Base-by-base conservation (phyloP, 257 asterid species). In the Capsicum pubescens region DNA sequence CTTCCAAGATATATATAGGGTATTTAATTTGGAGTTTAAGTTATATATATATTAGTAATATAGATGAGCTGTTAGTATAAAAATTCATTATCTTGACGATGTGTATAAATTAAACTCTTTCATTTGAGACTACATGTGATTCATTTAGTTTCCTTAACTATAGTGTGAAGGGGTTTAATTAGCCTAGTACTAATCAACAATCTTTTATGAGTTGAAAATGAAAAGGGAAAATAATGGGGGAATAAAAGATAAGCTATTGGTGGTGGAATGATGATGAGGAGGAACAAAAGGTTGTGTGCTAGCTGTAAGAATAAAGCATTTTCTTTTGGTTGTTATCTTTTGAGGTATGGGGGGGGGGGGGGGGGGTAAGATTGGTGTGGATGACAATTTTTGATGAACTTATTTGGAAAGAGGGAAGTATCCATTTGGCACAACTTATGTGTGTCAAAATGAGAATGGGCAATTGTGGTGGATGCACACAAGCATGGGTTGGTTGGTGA, bases 401-500 rank as follows among this genome's bases (percentile, higher is more conserved):
- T 16, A 61, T 81, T 16, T 54, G 80, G 46, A 64, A 76, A 85
- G 81, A 74, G 83, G 83, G 83, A 76, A 68, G 78, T 79, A 56
- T 71, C 85, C 76, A 15, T 48, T 39, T 56, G 87, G 66, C 56
- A 54, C 39, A 54, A 80, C 77, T 39, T 60, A 50, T 76, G 48
- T 76, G 81, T 50, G 61, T 44, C 11, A 50, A 81, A 83, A 79
- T 74, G 42, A 81, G 68, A 74, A 57, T 84, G 84, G 83, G 83
- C 59, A 16, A 80, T 80, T 61, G 58, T 81, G 66, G 89, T 69
- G 89, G 83, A 70, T 80, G 63, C 87, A 83, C 48, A 26, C 81
- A n/a, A 70, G 86, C 21, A 63, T 84, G 56, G 76, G 42, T 77
- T 67, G 85, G 80, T 58, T 58, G 83, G 81, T 17, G 50, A 44